Base-by-base conservation (phyloP, 2,329 filamentous ascomycete genomes). In the Lasiodiplodia sp. region DNA sequence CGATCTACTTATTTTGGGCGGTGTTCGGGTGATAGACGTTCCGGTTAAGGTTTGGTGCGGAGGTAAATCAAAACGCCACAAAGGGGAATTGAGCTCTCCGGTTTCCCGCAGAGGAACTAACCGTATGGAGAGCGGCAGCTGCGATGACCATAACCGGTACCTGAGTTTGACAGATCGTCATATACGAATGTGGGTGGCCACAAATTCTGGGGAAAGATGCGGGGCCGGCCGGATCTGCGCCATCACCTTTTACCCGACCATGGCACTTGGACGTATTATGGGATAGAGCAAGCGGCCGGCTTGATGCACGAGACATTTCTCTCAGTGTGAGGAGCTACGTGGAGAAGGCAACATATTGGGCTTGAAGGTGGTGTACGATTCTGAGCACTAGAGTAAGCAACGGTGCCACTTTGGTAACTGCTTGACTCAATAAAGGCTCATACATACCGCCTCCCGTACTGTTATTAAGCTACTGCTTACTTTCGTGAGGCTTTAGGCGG, bases 1-100 rank as follows among this genome's bases (percentile, higher is more conserved):
- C 21, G 10, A 38, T 21, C 21, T 57, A 40, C 37, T 40, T 23
- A 11, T 47, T 34, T 25, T 28, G 16, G 57, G 57, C 12, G 31
- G 23, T 28, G 21, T 37, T 5, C 40, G 21, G 37, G 40, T 34
- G 56, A 25, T 28, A 21, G 56, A 60, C 37, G 31, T 44, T 7
- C 56, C 56, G 56, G 11, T 31, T 60, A 60, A 44, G 56, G 56
- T 47, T 60, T 47, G 57, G 57, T 38, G 38, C 18, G 57, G 37
- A 38, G 28, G 37, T 16, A 28, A 28, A 16, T 31, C 38, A 25
- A 44, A 31, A 28, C 18, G 23, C n/a, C 38, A 11, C 37, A 40
- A 47, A 60, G 21, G 38, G 57, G 57, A 8, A 18, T 47, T 10
- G 6, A 14, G 16, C 21, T 31, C 14, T 6, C 11, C 6, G 37